Percentiles rank a stretch among this genome's conserved stretches.
phyloP scores from a whole-genome alignment of 2,329 filamentous ascomycete species.

The Daldinia sp. region DNA sequence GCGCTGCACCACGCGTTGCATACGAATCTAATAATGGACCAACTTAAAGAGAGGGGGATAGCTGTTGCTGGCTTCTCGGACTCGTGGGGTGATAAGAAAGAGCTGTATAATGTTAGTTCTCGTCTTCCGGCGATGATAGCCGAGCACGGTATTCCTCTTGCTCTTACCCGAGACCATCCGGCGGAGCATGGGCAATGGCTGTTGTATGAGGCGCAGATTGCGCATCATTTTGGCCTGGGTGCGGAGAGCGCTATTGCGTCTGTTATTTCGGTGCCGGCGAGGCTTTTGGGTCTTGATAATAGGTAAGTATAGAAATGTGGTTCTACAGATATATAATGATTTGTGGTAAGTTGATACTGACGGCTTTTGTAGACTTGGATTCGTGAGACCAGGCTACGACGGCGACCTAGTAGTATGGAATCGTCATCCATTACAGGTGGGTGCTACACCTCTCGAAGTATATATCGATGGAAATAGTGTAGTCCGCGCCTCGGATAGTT shows the following conservation, averaged over 20 bases:
- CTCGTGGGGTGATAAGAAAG: conserved; percentile 36
- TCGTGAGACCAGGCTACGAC: conserved; percentile 30
- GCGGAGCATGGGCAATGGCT: conserved; percentile 34
- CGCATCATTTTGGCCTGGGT: conserved; percentile 32
- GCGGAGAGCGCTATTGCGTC: conserved; percentile 23
- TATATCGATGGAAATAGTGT: conserved; percentile 33
- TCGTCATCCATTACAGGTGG: conserved; percentile 27
- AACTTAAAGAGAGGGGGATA: conserved; percentile 26
- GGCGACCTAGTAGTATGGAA: conserved; percentile 34
- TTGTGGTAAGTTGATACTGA: not conserved
- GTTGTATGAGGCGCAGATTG: conserved; percentile 33
- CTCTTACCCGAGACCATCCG: conserved; percentile 32
- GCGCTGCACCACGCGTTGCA: conserved; percentile 33
- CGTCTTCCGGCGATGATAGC: conserved; percentile 19
- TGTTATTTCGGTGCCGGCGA: conserved; percentile 24
- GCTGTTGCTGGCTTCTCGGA: conserved; percentile 32
- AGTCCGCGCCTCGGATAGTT: conserved; percentile 18
- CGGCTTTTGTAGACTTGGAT: conserved; percentile 21
- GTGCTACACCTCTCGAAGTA: conserved; percentile 33
- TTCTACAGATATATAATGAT: too few species aligned
- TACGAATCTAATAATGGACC: conserved; percentile 24
- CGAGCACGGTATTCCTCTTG: conserved; percentile 28
- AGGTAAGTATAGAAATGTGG: conserved; percentile 9
- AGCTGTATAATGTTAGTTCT: conserved; percentile 28
- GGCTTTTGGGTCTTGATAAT: conserved; percentile 32